A percentile compares a stretch with the other conserved stretches of the same genome.
Conservation (phyloP, 768 basidiomycete genomes). For the Galerina sulciceps region DNA sequence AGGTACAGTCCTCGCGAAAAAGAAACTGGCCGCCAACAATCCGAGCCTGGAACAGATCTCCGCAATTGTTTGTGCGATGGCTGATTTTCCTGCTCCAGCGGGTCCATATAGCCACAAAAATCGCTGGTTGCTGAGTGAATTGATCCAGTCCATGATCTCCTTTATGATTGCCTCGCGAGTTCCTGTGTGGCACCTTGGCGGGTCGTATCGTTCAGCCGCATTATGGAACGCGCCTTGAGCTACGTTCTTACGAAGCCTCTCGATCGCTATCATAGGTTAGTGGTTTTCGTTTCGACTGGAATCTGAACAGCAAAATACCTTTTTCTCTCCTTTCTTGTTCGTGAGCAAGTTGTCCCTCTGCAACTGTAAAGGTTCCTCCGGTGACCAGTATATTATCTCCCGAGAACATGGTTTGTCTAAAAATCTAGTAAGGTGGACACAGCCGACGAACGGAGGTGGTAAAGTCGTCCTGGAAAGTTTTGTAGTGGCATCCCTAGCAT, state of each 20-base stretch:
- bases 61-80: slow-evolving; percentile 29
- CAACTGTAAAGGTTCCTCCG: not conserved
- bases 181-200: slow-evolving; percentile 25
- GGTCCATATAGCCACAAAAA: slow-evolving; percentile 26
- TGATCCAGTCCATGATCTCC: slow-evolving; percentile 10
- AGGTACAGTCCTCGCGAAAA: slow-evolving; percentile 7
- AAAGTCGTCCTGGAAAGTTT: too few relatives aligned
- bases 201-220: slow-evolving; percentile 13
- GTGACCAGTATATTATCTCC: not conserved
- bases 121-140: not conserved
- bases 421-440: too few relatives aligned
- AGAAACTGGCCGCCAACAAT: slow-evolving; percentile 11
- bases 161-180: slow-evolving; percentile 16
- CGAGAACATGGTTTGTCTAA: too few relatives aligned
- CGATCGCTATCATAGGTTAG: not conserved
- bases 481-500: too few relatives aligned
- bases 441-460: too few relatives aligned
- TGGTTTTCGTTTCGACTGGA: not conserved
- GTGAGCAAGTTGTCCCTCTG: not conserved
- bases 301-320: not conserved
- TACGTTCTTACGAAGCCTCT: not conserved
- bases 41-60: not conserved
- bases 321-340: not conserved
- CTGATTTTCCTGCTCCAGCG: slow-evolving; percentile 32
- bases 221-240: slow-evolving; percentile 14